Evolutionary conservation across 140 eudicot species (phyloP).

Genomic region (Erigeron philadelphicus): DNA sequence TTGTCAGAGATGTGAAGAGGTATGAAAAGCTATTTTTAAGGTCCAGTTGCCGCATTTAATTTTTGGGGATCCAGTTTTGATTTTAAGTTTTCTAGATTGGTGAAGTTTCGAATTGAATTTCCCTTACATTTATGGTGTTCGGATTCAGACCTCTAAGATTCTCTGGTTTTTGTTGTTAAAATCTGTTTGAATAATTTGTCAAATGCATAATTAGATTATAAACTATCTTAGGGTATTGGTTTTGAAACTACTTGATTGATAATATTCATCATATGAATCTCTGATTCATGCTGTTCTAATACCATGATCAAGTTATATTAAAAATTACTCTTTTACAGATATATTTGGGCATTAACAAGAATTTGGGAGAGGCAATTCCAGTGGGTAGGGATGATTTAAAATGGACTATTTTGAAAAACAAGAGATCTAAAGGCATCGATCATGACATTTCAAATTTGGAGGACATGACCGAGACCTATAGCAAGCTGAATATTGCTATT

Average conservation of each 20-base stretch:
- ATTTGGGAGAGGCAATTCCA: constrained; percentile 59
- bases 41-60: background rate
- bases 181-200: background rate
- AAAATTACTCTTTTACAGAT: constrained; percentile 41
- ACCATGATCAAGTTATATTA: background rate
- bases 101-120: background rate
- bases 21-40: constrained; percentile 20
- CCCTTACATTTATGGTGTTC: background rate
- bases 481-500: constrained; percentile 67
- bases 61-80: background rate
- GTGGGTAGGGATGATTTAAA: constrained; percentile 58
- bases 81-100: background rate
- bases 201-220: background rate
- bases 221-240: background rate
- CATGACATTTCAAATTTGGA: constrained; percentile 31
- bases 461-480: constrained; percentile 40
- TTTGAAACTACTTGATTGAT: background rate
- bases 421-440: constrained; percentile 25
- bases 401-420: constrained; percentile 67
- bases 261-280: background rate
- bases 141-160: background rate
- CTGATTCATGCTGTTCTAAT: background rate
- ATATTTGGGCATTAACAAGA: constrained; percentile 47
- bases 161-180: background rate
- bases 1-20: constrained; percentile 58